Base-by-base conservation (phyloP, 2,329 filamentous ascomycete genomes). In the Exophiala aquamarina region DNA sequence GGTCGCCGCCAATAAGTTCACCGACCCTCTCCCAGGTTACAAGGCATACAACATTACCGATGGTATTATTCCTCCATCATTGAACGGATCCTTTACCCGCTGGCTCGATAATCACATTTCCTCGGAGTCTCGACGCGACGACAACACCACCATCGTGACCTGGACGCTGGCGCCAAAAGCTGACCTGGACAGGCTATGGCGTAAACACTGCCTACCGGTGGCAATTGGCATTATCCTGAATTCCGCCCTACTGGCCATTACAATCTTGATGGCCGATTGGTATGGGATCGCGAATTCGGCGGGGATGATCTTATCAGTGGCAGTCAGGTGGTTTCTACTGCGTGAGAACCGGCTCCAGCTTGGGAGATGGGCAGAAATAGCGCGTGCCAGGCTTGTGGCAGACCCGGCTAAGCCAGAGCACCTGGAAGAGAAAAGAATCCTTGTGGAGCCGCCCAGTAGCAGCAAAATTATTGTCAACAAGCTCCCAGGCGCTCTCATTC, bases 21-120 rank as follows among this genome's bases (percentile, higher is more conserved):
- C 42, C 2, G 50, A 56, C 6, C 49, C 54, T 26, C 47, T 45
- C 9, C 41, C 55, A 15, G 53, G 55, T 6, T 59, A 50, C 41
- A 50, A 50, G 18, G 47, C 58, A 15, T 61, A 61, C 57, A 61
- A 59, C 41, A 52, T 61, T 29, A 47, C 53, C 7, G 39, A 49
- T 10, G 57, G 55, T 17, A 56, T 59, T 36, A 49, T 47, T 21
- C 55, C 56, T 9, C 58, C 57, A 2, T 55, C 57, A 31, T 26
- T 57, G 26, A 39, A 49, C 14, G 47, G 36, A 38, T 55, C 52
- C 52, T 47, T 57, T 19, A 52, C 52, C 8, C 23, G 54, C 26
- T 57, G 54, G 54, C 49, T 57, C 28, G 20, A 47, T 19, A 45
- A 45, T 11, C 52, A 57, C 32, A 23, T 55, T 13, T 55, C 53